These are phyloP conservation scores for Penicillium sp. DNA, from an alignment of 2,329 filamentous ascomycete species.

Conservation along the genomic window DNA sequence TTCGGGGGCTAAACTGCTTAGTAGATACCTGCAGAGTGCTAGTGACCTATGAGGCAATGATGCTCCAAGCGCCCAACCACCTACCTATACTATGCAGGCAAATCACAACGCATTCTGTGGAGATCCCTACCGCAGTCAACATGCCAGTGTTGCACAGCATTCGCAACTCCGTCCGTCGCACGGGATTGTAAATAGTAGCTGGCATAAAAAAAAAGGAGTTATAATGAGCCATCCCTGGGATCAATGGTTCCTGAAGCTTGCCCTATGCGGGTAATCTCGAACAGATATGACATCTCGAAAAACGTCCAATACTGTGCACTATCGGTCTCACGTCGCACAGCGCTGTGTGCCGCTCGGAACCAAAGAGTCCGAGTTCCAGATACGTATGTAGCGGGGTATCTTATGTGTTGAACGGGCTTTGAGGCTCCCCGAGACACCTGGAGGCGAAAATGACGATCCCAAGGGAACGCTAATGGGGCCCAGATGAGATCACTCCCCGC, in stretches of 20 bases:
- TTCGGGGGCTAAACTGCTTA: background rate
- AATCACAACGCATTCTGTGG: background rate
- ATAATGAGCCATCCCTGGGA: too few relatives aligned
- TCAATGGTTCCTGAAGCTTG: background rate
- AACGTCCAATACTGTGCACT: background rate
- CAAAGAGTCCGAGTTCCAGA: background rate
- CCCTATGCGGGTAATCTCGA: background rate
- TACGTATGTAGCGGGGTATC: background rate
- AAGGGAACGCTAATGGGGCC: background rate
- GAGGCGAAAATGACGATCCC: background rate
- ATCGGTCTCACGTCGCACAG: background rate
- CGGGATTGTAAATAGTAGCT: background rate
- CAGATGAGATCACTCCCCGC: conserved; percentile 1
- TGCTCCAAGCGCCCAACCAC: background rate
- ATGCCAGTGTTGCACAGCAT: background rate
- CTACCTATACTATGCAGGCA: background rate
- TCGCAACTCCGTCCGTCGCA: background rate
- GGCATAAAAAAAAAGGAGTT: background rate
- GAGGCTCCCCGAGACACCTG: background rate
- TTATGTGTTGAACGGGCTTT: background rate
- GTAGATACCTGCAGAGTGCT: background rate
- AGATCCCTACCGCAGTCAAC: background rate
- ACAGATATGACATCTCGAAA: conserved; percentile 1
- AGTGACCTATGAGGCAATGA: background rate
- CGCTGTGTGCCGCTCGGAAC: background rate